These are phyloP conservation scores for Rhododendron molle DNA, from an alignment of 148 eudicot species.

Conservation along the genomic window DNA sequence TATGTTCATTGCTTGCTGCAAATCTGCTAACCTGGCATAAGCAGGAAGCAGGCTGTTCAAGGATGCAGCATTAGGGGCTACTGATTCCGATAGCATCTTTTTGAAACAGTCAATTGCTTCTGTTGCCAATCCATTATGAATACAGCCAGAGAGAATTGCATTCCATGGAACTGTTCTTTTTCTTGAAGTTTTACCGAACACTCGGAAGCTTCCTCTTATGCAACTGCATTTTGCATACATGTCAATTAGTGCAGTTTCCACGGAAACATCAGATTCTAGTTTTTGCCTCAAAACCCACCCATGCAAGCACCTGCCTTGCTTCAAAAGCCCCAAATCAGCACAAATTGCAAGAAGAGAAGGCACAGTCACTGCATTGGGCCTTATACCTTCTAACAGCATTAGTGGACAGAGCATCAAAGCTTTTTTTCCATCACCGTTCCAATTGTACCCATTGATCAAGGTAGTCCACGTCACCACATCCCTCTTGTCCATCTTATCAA, in stretches of 20 bases:
- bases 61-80: slow-evolving; percentile 45
- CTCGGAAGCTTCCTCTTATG: slow-evolving; percentile 28
- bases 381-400: slow-evolving; percentile 52
- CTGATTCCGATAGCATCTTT: slow-evolving; percentile 37
- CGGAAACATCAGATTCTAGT: slow-evolving; percentile 43
- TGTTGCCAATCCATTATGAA: slow-evolving; percentile 30
- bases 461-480: slow-evolving; percentile 75
- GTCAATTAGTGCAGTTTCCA: slow-evolving; percentile 61
- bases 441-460: slow-evolving; percentile 51
- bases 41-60: slow-evolving; percentile 52
- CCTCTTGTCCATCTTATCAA: slow-evolving; percentile 41
- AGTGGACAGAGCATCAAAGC: slow-evolving; percentile 35
- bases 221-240: slow-evolving; percentile 61
- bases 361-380: slow-evolving; percentile 53
- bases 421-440: slow-evolving; percentile 26
- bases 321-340: slow-evolving; percentile 29
- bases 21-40: slow-evolving; percentile 44
- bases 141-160: slow-evolving; percentile 52
- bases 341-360: slow-evolving; percentile 53
- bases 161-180: slow-evolving; percentile 56
- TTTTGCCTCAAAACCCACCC: slow-evolving; percentile 52
- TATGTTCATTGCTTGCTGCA: slow-evolving; percentile 37
- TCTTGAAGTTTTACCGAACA: slow-evolving; percentile 38
- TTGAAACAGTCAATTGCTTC: slow-evolving; percentile 45
- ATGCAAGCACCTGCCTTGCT: slow-evolving; percentile 55